Percentiles rank a stretch among this genome's conserved stretches.
phyloP scores from a whole-genome alignment of 371 early-diverging fungal genomes.

The Saksenaea oblongispora region DNA sequence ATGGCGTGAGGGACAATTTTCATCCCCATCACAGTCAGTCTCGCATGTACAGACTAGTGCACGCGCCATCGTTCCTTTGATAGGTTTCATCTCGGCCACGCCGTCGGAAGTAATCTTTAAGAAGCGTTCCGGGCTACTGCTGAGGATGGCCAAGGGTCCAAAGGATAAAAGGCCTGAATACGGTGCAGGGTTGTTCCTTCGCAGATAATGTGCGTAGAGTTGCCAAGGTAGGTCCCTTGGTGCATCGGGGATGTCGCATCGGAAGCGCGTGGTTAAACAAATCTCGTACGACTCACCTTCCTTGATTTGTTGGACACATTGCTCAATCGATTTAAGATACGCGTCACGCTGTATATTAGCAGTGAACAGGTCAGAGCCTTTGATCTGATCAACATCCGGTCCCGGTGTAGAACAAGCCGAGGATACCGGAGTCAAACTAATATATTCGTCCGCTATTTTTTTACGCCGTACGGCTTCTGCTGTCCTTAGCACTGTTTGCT shows the following conservation, averaged over 20 bases:
- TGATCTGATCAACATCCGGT: conserved; percentile 4
- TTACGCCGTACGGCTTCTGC: conserved; percentile 8
- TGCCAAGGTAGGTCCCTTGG: conserved; percentile 26
- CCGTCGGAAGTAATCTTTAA: conserved; percentile 57
- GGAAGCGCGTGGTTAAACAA: conserved; percentile 88
- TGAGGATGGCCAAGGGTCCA: conserved; percentile 41
- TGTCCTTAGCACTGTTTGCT: not conserved
- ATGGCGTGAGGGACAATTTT: conserved; percentile 27
- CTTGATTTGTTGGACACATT: conserved; percentile 67
- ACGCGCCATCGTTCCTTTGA: conserved; percentile 86
- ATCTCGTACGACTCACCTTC: conserved; percentile 95
- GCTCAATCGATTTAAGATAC: conserved; percentile 69
- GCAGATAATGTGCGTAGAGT: conserved; percentile 65
- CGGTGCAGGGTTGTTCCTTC: conserved; percentile 87
- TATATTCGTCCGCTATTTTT: conserved; percentile 8
- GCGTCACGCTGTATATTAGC: conserved; percentile 47
- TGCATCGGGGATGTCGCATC: conserved; percentile 19
- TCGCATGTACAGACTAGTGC: conserved; percentile 49
- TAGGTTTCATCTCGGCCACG: conserved; percentile 90
- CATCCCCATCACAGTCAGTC: conserved; percentile 32
- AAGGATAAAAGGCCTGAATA: conserved; percentile 75
- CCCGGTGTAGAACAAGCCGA: conserved; percentile 35
- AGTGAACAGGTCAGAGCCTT: conserved; percentile 28
- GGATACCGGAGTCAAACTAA: conserved; percentile 7
- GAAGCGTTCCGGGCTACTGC: conserved; percentile 91